Conservation (phyloP, 345 rosid species). For the Ricinus communis region DNA sequence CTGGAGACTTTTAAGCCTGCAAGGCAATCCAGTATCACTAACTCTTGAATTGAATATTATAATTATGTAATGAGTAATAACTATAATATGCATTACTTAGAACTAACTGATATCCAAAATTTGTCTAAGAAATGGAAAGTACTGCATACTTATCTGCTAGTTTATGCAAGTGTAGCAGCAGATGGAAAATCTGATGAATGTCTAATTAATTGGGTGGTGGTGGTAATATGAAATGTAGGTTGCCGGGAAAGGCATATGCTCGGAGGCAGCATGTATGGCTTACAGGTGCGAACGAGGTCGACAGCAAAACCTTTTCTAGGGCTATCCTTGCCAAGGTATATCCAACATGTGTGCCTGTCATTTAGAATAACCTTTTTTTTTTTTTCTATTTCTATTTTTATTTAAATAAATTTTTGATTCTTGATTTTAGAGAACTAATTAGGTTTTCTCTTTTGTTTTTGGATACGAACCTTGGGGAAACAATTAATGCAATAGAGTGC, state of each 20-base stretch:
- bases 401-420: background rate
- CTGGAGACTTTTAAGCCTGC: too few relatives aligned
- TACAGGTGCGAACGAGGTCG: conserved; percentile 75
- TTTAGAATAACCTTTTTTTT: background rate
- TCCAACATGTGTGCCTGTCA: background rate
- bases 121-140: too few relatives aligned
- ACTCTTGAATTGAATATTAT: too few relatives aligned
- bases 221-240: conserved; percentile 39
- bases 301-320: conserved; percentile 87
- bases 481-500: conserved; percentile 49
- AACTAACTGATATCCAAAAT: too few relatives aligned
- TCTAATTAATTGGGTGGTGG: too few relatives aligned
- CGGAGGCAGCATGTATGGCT: conserved; percentile 85
- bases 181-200: too few relatives aligned
- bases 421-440: background rate
- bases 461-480: background rate
- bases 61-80: too few relatives aligned
- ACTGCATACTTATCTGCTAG: too few relatives aligned
- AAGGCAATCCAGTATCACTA: too few relatives aligned
- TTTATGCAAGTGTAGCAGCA: too few relatives aligned
- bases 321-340: conserved; percentile 94
- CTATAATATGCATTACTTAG: too few relatives aligned
- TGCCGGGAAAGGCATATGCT: conserved; percentile 92
- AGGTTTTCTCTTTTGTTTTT: conserved; percentile 1
- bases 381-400: background rate